Evolutionary conservation across 1,139 yeast genomes (phyloP), one percentile per base, ranked within the genome.

Genomic region (Kodamaea plutei): DNA sequence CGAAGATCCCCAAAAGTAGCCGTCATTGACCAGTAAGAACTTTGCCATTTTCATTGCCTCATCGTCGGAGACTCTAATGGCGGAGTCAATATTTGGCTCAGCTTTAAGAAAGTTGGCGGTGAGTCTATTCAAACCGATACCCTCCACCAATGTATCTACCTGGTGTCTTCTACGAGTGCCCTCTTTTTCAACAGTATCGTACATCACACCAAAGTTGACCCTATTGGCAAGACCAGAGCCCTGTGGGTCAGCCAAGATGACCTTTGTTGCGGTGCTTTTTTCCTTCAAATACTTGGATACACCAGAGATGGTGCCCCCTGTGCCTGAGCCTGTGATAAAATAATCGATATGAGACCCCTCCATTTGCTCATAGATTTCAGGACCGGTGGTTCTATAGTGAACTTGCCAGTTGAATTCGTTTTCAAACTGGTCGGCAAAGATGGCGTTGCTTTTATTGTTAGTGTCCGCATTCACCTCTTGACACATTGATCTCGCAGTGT

Each of bases 401-500:
- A 82, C 71, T 37, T 72, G 64, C 97, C 97, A 91, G 52, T 91
- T 91, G 38, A 75, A 79, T 42, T 84, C 93, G 51, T 87, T 91
- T 52, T 91, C 98, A 58, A 91, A 91, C 54, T 89, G 98, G 56
- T 91, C 93, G 3, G 96, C 96, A 64, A 89, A 91, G 0, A 89
- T 64, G 1, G 95, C 96, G 20, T 55, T 58, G 7, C 68, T 45
- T 0, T 44, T 36, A 27, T 62, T 68, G 2, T 55, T 39, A 0
- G 57, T 41, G 39, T 73, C 72, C 5, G 20, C 49, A 36, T 76
- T 73, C 26, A 79, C 61, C n/a, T 54, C 61, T 10, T 65, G 59
- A 2, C 91, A 87, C 4, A 83, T 75, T 4, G 64, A 56, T 36
- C 83, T 69, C 0, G 98, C 96, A 5, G 82, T 81, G 54, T 91